Evolutionary conservation across 2,329 filamentous ascomycete species (phyloP).

Genomic region (Verticillium albo-atrum): DNA sequence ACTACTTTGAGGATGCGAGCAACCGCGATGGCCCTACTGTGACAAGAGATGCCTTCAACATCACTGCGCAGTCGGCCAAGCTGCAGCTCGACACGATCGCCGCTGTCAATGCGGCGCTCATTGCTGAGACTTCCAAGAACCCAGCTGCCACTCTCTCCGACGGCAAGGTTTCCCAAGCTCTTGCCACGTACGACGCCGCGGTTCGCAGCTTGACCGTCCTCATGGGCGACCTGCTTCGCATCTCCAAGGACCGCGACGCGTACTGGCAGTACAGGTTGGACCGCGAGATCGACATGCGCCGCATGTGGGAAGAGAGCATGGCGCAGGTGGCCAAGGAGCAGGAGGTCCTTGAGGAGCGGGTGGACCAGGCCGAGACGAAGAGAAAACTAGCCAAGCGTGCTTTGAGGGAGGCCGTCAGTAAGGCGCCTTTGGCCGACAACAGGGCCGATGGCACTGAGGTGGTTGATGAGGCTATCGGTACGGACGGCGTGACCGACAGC

Average conservation of each 20-base stretch:
- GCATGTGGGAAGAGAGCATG: constrained; percentile 99
- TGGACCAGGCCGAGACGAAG: constrained; percentile 88
- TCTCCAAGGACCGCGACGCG: constrained; percentile 87
- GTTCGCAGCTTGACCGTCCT: constrained; percentile 83
- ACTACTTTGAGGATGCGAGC: constrained; percentile 71
- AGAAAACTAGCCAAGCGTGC: constrained; percentile 85
- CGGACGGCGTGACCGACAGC: constrained; percentile 26
- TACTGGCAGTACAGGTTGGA: constrained; percentile 97
- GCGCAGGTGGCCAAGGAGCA: constrained; percentile 93
- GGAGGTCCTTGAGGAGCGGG: constrained; percentile 80
- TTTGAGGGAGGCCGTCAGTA: constrained; percentile 70
- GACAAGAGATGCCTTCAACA: constrained; percentile 92
- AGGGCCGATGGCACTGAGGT: constrained; percentile 25
- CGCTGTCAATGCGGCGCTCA: constrained; percentile 77
- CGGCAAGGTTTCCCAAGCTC: constrained; percentile 68
- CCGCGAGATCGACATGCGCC: constrained; percentile 83
- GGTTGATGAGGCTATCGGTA: constrained; percentile 21
- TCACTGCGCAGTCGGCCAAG: constrained; percentile 92
- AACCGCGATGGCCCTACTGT: constrained; percentile 68
- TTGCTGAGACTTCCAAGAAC: constrained; percentile 64
- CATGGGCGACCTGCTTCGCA: constrained; percentile 81
- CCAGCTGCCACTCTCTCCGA: constrained; percentile 73
- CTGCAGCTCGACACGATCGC: constrained; percentile 82
- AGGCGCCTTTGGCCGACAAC: constrained; percentile 21
- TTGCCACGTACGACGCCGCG: constrained; percentile 82